Evolutionary conservation across 805 yeast genomes (phyloP).

Genomic region (Hanseniaspora guilliermondii): DNA sequence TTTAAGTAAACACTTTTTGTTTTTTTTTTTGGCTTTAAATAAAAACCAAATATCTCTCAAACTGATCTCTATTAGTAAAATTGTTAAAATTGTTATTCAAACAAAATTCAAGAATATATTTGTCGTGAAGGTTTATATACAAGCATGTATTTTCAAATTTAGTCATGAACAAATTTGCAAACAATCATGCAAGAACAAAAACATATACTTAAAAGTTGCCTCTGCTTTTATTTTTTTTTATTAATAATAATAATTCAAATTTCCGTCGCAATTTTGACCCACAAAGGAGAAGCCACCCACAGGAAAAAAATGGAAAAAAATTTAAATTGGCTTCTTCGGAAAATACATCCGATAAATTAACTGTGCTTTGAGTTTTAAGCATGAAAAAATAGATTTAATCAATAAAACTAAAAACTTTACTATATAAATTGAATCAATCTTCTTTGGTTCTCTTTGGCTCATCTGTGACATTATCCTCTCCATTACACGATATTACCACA

Average conservation of each 20-base stretch:
- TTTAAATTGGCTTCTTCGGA: neutral
- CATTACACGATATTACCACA: constrained; percentile 23
- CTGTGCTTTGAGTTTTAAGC: too few relatives aligned
- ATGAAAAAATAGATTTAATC: neutral
- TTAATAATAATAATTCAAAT: too few relatives aligned
- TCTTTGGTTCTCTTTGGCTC: neutral
- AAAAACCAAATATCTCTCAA: too few relatives aligned
- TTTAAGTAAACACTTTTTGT: neutral
- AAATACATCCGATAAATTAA: too few relatives aligned
- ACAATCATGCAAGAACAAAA: neutral
- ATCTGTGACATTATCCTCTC: neutral
- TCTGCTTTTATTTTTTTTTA: neutral
- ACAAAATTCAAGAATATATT: too few relatives aligned
- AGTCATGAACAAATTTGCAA: too few relatives aligned
- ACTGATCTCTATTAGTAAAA: too few relatives aligned
- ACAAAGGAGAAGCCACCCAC: too few relatives aligned
- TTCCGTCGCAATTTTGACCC: constrained; percentile 1
- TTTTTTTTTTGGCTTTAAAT: neutral
- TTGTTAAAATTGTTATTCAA: too few relatives aligned
- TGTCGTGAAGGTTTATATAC: neutral
- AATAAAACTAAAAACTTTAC: neutral
- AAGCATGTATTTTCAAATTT: neutral
- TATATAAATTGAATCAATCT: neutral
- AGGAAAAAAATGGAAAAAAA: too few relatives aligned
- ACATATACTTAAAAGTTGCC: neutral